Evolutionary conservation across 805 yeast genomes (phyloP).

Genomic region (Pichia membranifaciens): DNA sequence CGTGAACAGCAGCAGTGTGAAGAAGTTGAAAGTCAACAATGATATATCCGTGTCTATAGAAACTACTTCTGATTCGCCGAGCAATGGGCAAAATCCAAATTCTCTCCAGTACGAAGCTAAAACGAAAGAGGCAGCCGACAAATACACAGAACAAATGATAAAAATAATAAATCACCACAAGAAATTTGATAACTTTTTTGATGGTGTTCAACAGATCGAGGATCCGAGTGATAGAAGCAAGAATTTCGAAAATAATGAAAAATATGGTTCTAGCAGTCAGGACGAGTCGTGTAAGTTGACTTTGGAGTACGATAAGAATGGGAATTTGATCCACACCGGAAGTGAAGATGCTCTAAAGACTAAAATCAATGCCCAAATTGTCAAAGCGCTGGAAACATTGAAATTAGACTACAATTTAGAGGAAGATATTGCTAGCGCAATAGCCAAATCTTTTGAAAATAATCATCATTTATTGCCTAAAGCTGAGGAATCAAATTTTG

Average conservation of each 20-base stretch:
- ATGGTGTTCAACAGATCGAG: constrained; percentile 19
- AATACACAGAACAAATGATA: constrained; percentile 22
- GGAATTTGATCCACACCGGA: constrained; percentile 18
- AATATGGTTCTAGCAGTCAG: background rate
- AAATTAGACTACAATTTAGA: constrained; percentile 18
- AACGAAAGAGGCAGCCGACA: constrained; percentile 15
- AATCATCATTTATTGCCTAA: constrained; percentile 8
- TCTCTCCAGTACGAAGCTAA: background rate
- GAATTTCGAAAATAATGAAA: no score
- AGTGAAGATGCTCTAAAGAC: constrained; percentile 14
- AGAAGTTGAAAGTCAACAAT: constrained; percentile 5
- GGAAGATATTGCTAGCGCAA: constrained; percentile 19
- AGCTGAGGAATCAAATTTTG: background rate
- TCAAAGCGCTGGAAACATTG: constrained; percentile 22
- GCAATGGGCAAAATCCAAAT: background rate
- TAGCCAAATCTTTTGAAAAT: constrained; percentile 17
- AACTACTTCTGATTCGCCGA: background rate
- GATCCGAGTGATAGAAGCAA: constrained; percentile 12
- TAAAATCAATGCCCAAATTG: constrained; percentile 20
- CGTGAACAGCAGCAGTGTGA: constrained; percentile 3
- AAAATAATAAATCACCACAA: constrained; percentile 20
- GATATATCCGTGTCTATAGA: constrained; percentile 7
- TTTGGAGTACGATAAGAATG: constrained; percentile 21
- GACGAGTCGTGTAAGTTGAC: constrained; percentile 18
- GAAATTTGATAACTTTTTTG: constrained; percentile 22